Evolutionary conservation across 2,329 filamentous ascomycete species (phyloP).

Genomic region (Beauveria pseudobassiana): DNA sequence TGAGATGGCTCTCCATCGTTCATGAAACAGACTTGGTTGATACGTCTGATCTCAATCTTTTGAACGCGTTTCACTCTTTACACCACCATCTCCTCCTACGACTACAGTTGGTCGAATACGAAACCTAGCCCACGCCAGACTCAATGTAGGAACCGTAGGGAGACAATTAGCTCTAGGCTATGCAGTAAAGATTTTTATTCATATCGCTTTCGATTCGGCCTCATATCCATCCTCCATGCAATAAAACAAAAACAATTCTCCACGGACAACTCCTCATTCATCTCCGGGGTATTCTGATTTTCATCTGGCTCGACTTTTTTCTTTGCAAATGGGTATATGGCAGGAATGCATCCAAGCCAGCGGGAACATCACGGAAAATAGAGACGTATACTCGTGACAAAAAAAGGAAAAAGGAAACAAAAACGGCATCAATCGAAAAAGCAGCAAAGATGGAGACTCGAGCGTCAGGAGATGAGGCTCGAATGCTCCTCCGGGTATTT

Average conservation of each 20-base stretch:
- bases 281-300: conserved; percentile 11
- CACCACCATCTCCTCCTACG: not conserved
- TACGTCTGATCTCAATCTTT: not conserved
- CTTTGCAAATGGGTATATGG: conserved; percentile 14
- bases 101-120: not conserved
- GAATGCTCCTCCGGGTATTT: conserved; percentile 41
- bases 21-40: not conserved
- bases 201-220: not conserved
- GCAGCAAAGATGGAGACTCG: conserved; percentile 26
- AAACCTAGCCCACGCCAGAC: not conserved
- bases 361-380: conserved; percentile 7
- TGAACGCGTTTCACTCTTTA: not conserved
- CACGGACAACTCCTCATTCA: conserved; percentile 6
- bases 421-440: conserved; percentile 1
- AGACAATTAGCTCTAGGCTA: not conserved
- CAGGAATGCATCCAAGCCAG: conserved; percentile 9
- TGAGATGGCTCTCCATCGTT: not conserved
- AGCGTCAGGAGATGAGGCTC: conserved; percentile 41
- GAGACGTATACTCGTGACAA: conserved; percentile 9
- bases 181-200: not conserved
- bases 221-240: not conserved
- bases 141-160: not conserved
- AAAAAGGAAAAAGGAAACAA: conserved; percentile 3
- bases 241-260: conserved; percentile 5
- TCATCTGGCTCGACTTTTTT: conserved; percentile 8